Evolutionary conservation across 345 rosid genomes (phyloP).

Genomic region (Heritiera littoralis): DNA sequence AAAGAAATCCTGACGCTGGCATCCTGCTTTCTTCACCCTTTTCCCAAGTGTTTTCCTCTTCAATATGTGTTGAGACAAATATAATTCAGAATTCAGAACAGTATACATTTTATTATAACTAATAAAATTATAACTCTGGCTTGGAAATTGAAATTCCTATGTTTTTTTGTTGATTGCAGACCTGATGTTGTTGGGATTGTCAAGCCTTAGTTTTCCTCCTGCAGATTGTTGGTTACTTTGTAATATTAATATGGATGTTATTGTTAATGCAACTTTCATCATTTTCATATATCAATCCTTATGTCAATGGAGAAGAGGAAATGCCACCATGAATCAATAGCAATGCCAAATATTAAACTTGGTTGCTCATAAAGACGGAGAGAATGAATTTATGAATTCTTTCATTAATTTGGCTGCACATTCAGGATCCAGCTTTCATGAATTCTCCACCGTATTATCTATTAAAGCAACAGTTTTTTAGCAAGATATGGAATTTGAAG

Average conservation of each 20-base stretch:
- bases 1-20: not conserved
- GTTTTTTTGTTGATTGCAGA: not conserved
- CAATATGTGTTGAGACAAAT: not conserved
- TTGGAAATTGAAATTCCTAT: not conserved
- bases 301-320: not conserved
- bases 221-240: not conserved
- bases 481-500: not conserved
- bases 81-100: not conserved
- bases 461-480: not conserved
- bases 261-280: not conserved
- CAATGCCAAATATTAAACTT: not conserved
- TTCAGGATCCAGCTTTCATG: not conserved
- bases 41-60: not conserved
- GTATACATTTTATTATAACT: not conserved
- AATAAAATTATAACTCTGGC: not conserved
- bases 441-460: not conserved
- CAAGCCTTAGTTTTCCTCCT: not conserved
- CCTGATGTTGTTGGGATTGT: not conserved
- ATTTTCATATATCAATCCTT: not conserved
- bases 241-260: not conserved
- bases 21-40: too few relatives aligned
- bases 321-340: not conserved
- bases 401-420: not conserved
- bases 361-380: not conserved
- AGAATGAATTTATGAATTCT: not conserved